Percentiles rank a stretch among this genome's conserved stretches.
Evolutionary conservation across 106 monocot genomes (phyloP).

Genomic region (Vanilla planifolia): DNA sequence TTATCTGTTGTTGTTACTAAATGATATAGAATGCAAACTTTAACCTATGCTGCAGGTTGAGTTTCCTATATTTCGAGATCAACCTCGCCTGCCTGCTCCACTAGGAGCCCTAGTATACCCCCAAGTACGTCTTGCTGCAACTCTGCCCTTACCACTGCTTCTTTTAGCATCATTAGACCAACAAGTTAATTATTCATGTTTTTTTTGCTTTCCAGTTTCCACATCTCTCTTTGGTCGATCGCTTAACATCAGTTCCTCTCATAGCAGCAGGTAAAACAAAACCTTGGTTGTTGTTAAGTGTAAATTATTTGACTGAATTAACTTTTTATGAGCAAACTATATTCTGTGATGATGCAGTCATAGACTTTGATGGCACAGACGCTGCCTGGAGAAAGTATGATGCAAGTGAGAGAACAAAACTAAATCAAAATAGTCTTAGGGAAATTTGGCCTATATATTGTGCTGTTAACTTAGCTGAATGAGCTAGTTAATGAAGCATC

Average conservation of each 20-base stretch:
- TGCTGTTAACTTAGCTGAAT: background rate
- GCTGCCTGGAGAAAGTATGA: conserved; percentile 76
- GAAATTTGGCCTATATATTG: conserved; percentile 3
- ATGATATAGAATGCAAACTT: background rate
- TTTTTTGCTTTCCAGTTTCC: conserved; percentile 28
- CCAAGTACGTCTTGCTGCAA: conserved; percentile 31
- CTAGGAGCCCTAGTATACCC: conserved; percentile 60
- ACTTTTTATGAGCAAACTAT: background rate
- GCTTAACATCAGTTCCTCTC: conserved; percentile 55
- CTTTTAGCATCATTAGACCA: background rate
- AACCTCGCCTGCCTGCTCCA: conserved; percentile 55
- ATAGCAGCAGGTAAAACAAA: conserved; percentile 44
- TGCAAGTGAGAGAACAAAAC: conserved; percentile 51
- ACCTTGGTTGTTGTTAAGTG: background rate
- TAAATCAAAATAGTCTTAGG: background rate
- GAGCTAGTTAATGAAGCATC: conserved; percentile 2
- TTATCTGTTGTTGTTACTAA: background rate
- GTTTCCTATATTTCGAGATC: conserved; percentile 62
- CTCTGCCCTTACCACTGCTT: background rate
- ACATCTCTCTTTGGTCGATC: conserved; percentile 46
- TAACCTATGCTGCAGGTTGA: conserved; percentile 34
- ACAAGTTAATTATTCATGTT: background rate
- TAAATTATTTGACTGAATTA: background rate
- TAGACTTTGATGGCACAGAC: conserved; percentile 80
- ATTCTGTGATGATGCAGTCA: conserved; percentile 32